phyloP scores from a whole-genome alignment of 2,329 filamentous ascomycete species.

The Gnomoniopsis smithogilvyi region DNA sequence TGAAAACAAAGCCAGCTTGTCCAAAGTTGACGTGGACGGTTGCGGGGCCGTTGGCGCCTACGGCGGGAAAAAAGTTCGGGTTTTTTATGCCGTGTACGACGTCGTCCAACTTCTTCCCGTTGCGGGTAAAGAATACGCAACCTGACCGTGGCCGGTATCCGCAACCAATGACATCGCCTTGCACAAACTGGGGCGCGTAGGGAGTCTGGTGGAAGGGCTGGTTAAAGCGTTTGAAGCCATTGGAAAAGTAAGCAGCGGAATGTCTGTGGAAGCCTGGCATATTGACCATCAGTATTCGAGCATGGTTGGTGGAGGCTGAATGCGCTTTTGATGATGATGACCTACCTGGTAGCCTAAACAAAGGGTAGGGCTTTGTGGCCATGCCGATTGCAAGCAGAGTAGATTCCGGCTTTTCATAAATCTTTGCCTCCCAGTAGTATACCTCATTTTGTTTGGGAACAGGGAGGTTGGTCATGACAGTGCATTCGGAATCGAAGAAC shows the following conservation, averaged over 20 bases:
- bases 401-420: conserved; percentile 93
- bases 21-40: conserved; percentile 96
- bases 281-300: neutral
- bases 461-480: conserved; percentile 92
- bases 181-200: conserved; percentile 81
- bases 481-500: conserved; percentile 97
- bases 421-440: conserved; percentile 99
- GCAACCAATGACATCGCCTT: conserved; percentile 94
- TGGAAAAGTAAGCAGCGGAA: conserved; percentile 88
- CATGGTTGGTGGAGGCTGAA: neutral
- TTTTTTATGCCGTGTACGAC: conserved; percentile 88
- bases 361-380: conserved; percentile 93
- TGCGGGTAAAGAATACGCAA: conserved; percentile 96
- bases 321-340: neutral
- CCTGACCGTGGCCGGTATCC: conserved; percentile 93
- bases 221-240: conserved; percentile 82
- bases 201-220: conserved; percentile 79
- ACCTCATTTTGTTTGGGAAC: conserved; percentile 99
- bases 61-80: conserved; percentile 95
- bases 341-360: conserved; percentile 90
- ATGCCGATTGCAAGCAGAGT: conserved; percentile 89
- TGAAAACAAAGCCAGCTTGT: conserved; percentile 97
- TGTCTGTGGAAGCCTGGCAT: conserved; percentile 79
- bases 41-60: conserved; percentile 93
- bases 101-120: conserved; percentile 95